Evolutionary conservation across 2,329 filamentous ascomycete species (phyloP), one percentile per base, ranked within the genome.

Genomic region (Pezicula rhizophila): DNA sequence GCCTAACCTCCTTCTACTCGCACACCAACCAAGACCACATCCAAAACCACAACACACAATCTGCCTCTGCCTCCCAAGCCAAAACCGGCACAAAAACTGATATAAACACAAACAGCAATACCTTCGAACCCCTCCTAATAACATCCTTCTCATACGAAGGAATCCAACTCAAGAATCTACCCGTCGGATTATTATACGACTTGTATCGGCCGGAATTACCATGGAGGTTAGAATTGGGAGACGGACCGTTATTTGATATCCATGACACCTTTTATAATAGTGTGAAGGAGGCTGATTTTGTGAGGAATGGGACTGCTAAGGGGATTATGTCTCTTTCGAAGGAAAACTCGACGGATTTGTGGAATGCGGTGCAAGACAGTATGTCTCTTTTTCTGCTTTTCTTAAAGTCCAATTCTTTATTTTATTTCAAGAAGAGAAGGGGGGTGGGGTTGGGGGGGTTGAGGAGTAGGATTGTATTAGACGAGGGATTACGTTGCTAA

Each of bases 271-370:
- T 80, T 60, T 81, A 84, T 47, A 85, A 87, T 56, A 80, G 75
- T 46, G 82, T 87, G 53, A 87, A 87, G 63, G 84, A 87, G 62
- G 64, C 64, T 38, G 84, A 87, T 61, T 87, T 84, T 55, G 68
- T 87, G 31, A 73, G 85, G 17, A 85, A 85, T 52, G 84, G 84
- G 3, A 85, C 78, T 1, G 84, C 82, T 2, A 85, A 85, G 58
- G 80, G 79, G 2, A 83, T 87, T 53, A 88, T 88, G 84, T 79
- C 75, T 33, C 67, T 88, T 50, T 84, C 80, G 37, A 84, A 84
- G 61, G 78, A 84, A 42, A 80, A 87, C 58, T 84, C 82, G 2
- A 81, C 78, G 11, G 73, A 78, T 17, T 69, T 88, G 12, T 89
- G 84, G 83, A 72, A 75, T 45, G 74, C 80, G 3, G 80, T 87